Percentiles rank a stretch among this genome's conserved stretches.
phyloP scores from a whole-genome alignment of 2,329 filamentous ascomycete species.

The Moelleriella libera region DNA sequence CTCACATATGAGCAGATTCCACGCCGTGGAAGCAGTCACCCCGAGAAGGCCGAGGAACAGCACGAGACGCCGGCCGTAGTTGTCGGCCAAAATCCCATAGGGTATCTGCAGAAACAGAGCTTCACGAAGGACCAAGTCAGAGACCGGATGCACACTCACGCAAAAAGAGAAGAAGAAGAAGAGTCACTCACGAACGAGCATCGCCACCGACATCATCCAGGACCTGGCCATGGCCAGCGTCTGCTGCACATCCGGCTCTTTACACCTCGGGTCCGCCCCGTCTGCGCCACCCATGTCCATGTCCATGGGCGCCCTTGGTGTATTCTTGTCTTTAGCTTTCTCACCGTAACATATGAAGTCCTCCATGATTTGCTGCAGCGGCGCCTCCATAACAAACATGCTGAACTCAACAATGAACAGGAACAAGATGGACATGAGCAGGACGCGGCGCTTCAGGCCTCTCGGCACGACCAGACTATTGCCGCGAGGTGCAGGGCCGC shows the following conservation, averaged over 20 bases:
- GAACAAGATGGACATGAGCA: conserved; percentile 19
- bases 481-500: too few relatives aligned
- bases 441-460: conserved; percentile 9
- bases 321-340: too few relatives aligned
- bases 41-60: conserved; percentile 20
- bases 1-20: too few relatives aligned
- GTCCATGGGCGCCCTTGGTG: too few relatives aligned
- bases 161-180: too few relatives aligned
- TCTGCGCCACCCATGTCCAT: background rate
- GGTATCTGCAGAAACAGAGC: conserved; percentile 29
- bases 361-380: conserved; percentile 36
- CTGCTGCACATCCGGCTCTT: conserved; percentile 32
- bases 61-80: conserved; percentile 27
- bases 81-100: conserved; percentile 31
- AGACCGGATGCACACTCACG: too few relatives aligned
- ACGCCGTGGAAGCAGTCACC: too few relatives aligned
- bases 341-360: conserved; percentile 33
- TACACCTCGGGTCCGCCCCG: conserved; percentile 30
- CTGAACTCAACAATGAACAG: conserved; percentile 29
- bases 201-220: conserved; percentile 28
- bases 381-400: conserved; percentile 21
- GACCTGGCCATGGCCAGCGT: conserved; percentile 36
- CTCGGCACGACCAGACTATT: too few relatives aligned
- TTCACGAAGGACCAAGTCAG: conserved; percentile 4
- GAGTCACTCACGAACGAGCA: conserved; percentile 24